phyloP scores from a whole-genome alignment of 768 basidiomycete species.

The Agaricus subrufescens region DNA sequence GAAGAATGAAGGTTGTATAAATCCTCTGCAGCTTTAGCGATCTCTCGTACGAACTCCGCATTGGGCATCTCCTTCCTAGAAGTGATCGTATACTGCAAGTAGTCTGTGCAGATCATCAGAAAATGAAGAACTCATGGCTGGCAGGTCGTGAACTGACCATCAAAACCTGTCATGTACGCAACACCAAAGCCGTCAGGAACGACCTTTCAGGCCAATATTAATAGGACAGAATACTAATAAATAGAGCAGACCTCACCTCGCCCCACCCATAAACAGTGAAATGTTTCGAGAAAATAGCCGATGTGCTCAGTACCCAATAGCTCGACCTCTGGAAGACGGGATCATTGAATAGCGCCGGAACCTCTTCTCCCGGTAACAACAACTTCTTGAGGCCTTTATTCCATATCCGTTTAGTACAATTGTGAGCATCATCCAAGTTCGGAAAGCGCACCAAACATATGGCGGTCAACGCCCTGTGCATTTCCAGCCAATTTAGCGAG shows the following conservation, averaged over 20 bases:
- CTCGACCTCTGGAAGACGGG: constrained; percentile 67
- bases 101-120: constrained; percentile 41
- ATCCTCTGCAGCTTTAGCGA: constrained; percentile 59
- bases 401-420: not conserved
- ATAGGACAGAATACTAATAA: not conserved
- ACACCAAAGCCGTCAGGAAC: constrained; percentile 94
- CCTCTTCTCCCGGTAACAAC: constrained; percentile 52
- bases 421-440: not conserved
- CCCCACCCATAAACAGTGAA: constrained; percentile 92
- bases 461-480: constrained; percentile 81
- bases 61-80: constrained; percentile 85
- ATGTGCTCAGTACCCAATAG: constrained; percentile 88
- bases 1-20: constrained; percentile 53
- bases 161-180: constrained; percentile 89
- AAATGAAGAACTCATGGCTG: not conserved
- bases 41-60: constrained; percentile 64
- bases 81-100: constrained; percentile 82
- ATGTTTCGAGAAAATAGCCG: constrained; percentile 81
- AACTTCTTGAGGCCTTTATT: constrained; percentile 65
- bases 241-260: constrained; percentile 42
- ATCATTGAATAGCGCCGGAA: constrained; percentile 73
- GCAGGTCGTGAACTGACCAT: constrained; percentile 41
- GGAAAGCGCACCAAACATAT: constrained; percentile 65
- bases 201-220: constrained; percentile 38
- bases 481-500: constrained; percentile 63